A percentile compares a stretch with the other conserved stretches of the same genome.
phyloP scores from a whole-genome alignment of 2,329 filamentous ascomycete species.

The Arthrobotrys pseudoclavata region DNA sequence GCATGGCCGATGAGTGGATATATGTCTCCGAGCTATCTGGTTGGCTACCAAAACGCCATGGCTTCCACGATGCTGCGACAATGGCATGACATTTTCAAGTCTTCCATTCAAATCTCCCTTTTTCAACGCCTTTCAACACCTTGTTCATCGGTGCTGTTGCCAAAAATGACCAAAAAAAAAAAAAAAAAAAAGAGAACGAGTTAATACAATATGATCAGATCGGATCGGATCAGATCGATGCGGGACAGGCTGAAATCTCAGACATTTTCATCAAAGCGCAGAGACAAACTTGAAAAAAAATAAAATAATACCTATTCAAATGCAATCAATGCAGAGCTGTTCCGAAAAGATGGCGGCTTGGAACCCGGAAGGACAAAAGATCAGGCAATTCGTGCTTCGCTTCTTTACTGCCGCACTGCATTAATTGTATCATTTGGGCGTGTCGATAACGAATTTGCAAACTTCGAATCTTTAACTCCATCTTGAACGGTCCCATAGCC shows the following conservation, averaged over 20 bases:
- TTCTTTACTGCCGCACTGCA: neutral
- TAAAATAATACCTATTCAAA: neutral
- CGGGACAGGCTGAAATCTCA: constrained; percentile 39
- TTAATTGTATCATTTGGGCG: neutral
- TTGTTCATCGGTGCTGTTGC: neutral
- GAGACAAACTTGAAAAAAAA: constrained; percentile 21
- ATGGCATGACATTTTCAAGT: constrained; percentile 43
- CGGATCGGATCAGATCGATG: constrained; percentile 29
- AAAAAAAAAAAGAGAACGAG: constrained; percentile 12
- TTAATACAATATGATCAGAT: constrained; percentile 26
- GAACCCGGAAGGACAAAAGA: neutral
- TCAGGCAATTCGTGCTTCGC: constrained; percentile 43
- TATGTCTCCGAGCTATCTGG: constrained; percentile 12
- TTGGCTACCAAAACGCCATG: constrained; percentile 8
- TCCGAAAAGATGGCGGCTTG: neutral
- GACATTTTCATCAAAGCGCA: constrained; percentile 48
- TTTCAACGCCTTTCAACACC: neutral
- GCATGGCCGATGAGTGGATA: constrained; percentile 24
- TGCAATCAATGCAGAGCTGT: neutral
- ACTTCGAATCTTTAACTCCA: constrained; percentile 26
- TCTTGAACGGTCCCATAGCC: constrained; percentile 15
- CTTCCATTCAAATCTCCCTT: constrained; percentile 5
- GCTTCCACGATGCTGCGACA: constrained; percentile 38
- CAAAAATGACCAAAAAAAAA: neutral
- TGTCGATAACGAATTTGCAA: neutral